A percentile compares a stretch with the other conserved stretches of the same genome.
These are phyloP conservation scores for Neopestalotiopsis rosae DNA, from an alignment of 2,329 filamentous ascomycete species.

Conservation along the genomic window DNA sequence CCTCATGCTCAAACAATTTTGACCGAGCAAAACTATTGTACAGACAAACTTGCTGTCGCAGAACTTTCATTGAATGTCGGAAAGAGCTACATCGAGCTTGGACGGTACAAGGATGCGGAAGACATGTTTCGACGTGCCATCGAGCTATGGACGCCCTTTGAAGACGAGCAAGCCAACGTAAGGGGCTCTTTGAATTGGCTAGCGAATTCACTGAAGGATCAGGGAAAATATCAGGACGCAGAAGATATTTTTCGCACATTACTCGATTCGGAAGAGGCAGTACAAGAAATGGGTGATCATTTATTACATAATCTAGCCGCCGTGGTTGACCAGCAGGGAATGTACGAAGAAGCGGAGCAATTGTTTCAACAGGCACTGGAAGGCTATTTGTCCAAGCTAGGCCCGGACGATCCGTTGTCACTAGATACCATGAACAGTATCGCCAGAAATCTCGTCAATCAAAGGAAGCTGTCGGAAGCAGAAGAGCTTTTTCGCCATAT, in stretches of 20 bases:
- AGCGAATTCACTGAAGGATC: too few relatives aligned
- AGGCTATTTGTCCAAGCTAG: too few relatives aligned
- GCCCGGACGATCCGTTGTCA: too few relatives aligned
- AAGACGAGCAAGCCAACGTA: too few relatives aligned
- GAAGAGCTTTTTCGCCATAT: too few relatives aligned
- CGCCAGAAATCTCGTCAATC: too few relatives aligned
- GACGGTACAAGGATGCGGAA: not conserved
- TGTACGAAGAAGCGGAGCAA: too few relatives aligned
- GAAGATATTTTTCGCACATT: not conserved
- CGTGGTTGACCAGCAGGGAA: not conserved
- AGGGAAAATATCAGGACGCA: not conserved
- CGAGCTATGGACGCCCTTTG: not conserved
- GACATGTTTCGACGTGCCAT: not conserved
- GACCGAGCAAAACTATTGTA: not conserved
- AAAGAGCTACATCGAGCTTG: not conserved
- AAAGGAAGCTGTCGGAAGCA: too few relatives aligned
- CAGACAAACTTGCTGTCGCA: not conserved
- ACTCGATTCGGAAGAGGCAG: not conserved
- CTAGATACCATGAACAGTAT: too few relatives aligned
- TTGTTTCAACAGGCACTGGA: too few relatives aligned
- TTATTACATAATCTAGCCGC: not conserved
- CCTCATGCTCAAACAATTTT: not conserved
- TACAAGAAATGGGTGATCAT: not conserved
- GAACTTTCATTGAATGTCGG: not conserved
- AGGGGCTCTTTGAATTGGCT: too few relatives aligned